These are phyloP conservation scores for Vararia minispora DNA, from an alignment of 768 basidiomycete species.

Conservation along the genomic window DNA sequence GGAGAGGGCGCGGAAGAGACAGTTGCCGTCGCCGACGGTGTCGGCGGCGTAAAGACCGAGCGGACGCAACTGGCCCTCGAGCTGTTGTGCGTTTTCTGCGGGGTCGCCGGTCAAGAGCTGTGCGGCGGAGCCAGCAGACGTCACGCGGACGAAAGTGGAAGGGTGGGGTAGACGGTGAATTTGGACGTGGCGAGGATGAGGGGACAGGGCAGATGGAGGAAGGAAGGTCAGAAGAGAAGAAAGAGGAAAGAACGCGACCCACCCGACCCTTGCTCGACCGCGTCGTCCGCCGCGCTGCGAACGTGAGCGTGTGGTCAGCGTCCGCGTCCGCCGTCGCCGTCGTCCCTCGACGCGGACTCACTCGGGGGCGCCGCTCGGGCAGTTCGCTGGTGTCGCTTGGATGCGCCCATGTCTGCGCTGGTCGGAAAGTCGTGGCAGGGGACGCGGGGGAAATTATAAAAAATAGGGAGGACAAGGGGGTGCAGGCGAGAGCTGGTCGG, in stretches of 20 bases:
- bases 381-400: conserved; percentile 29
- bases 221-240: background rate
- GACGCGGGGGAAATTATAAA: no score
- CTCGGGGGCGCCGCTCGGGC: conserved; percentile 26
- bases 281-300: conserved; percentile 44
- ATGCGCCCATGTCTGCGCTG: conserved; percentile 33
- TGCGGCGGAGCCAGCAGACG: background rate
- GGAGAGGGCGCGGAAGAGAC: conserved; percentile 82
- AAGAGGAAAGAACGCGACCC: conserved; percentile 17
- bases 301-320: conserved; percentile 16
- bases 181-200: conserved; percentile 2
- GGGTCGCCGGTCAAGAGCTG: conserved; percentile 47
- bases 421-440: no score
- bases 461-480: no score
- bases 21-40: conserved; percentile 87
- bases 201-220: background rate
- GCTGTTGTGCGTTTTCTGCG: conserved; percentile 48
- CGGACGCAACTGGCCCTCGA: conserved; percentile 62
- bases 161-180: conserved; percentile 4
- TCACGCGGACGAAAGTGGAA: conserved; percentile 7
- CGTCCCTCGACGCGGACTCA: conserved; percentile 21
- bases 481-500: no score
- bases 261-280: conserved; percentile 48
- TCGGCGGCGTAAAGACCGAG: conserved; percentile 81
- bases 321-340: conserved; percentile 6